Evolutionary conservation across 768 basidiomycete genomes (phyloP).

Genomic region (Tricholoma bakamatsutake): DNA sequence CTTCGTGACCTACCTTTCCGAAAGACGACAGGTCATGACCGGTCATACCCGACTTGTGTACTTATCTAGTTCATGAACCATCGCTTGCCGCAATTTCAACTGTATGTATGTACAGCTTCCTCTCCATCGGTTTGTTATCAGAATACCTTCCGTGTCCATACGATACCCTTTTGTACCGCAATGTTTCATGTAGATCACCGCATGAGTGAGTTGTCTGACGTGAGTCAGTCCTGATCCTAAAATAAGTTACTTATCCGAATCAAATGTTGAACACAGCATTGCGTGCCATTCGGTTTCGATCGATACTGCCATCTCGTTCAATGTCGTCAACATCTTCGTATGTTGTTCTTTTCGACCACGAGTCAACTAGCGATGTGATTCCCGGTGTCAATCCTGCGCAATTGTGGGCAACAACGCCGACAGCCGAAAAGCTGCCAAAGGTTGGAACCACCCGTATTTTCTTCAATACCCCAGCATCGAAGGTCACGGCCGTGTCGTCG

Average conservation of each 20-base stretch:
- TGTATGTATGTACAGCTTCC: background rate
- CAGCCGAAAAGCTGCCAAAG: slow-evolving; percentile 47
- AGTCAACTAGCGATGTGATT: slow-evolving; percentile 23
- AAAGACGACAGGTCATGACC: background rate
- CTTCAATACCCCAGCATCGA: slow-evolving; percentile 45
- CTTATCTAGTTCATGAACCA: background rate
- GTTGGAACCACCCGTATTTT: slow-evolving; percentile 62
- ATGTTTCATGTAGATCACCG: too few species aligned
- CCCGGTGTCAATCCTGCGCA: slow-evolving; percentile 37
- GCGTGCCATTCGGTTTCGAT: slow-evolving; percentile 12
- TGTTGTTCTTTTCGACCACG: slow-evolving; percentile 54
- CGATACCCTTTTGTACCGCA: too few species aligned
- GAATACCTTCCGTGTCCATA: too few species aligned
- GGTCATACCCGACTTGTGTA: background rate
- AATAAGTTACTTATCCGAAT: too few species aligned
- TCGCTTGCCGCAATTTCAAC: background rate
- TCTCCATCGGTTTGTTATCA: background rate
- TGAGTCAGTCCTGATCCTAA: too few species aligned
- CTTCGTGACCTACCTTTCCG: background rate
- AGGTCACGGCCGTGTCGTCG: slow-evolving; percentile 50
- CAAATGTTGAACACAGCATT: slow-evolving; percentile 1
- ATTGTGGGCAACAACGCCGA: slow-evolving; percentile 48
- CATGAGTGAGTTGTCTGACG: too few species aligned
- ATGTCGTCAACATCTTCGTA: slow-evolving; percentile 50
- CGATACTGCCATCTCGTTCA: slow-evolving; percentile 18